Evolutionary conservation across 1,284 basidiomycete species (phyloP).

Genomic region (Inonotus obliquus): DNA sequence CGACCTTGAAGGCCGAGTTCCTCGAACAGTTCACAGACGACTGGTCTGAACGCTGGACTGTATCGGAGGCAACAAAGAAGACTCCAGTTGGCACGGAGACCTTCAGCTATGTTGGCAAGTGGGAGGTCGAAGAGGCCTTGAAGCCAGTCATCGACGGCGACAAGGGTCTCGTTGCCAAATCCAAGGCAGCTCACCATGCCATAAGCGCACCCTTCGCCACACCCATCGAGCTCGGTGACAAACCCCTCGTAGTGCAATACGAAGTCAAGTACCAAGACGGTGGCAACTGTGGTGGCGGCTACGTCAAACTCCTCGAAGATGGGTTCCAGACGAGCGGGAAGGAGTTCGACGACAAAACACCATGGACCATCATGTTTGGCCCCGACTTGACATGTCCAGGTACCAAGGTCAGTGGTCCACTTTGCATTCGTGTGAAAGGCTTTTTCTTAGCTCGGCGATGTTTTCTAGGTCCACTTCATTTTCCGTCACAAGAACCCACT

Average conservation of each 20-base stretch:
- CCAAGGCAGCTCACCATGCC: slow-evolving; percentile 92
- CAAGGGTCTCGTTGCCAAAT: slow-evolving; percentile 88
- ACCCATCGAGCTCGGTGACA: slow-evolving; percentile 77
- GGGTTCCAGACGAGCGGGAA: slow-evolving; percentile 89
- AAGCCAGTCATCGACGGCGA: slow-evolving; percentile 74
- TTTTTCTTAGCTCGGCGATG: neutral
- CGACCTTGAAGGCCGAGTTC: slow-evolving; percentile 87
- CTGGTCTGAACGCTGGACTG: slow-evolving; percentile 91
- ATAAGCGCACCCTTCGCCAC: slow-evolving; percentile 89
- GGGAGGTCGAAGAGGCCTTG: slow-evolving; percentile 90
- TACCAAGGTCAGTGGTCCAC: slow-evolving; percentile 56
- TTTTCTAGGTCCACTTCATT: slow-evolving; percentile 84
- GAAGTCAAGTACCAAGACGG: slow-evolving; percentile 99
- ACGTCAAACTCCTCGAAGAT: slow-evolving; percentile 93
- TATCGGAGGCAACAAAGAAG: slow-evolving; percentile 97
- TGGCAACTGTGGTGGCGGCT: slow-evolving; percentile 98
- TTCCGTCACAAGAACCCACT: slow-evolving; percentile 94
- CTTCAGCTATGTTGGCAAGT: slow-evolving; percentile 96
- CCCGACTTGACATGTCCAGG: slow-evolving; percentile 85
- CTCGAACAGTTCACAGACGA: slow-evolving; percentile 95
- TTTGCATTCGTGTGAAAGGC: neutral
- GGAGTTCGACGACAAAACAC: slow-evolving; percentile 96
- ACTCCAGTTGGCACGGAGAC: slow-evolving; percentile 90
- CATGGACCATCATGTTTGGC: slow-evolving; percentile 97
- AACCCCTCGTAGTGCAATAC: slow-evolving; percentile 96